These are phyloP conservation scores for Leccinum disarticulatum DNA, from an alignment of 768 basidiomycete genomes.

Conservation along the genomic window DNA sequence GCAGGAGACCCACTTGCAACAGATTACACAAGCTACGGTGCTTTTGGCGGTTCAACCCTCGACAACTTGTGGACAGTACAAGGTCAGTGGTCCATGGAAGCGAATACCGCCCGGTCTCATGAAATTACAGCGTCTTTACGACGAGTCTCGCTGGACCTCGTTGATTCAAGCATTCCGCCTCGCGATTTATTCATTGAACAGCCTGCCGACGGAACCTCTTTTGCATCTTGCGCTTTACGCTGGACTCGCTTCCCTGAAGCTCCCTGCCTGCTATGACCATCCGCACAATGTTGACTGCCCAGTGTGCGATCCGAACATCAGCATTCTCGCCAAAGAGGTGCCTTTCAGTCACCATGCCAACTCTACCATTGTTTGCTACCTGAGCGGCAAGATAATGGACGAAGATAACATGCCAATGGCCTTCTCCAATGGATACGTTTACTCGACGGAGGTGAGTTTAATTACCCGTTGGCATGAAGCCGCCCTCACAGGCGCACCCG, in stretches of 20 bases:
- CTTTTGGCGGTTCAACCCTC: constrained; percentile 73
- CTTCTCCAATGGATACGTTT: constrained; percentile 89
- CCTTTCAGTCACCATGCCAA: constrained; percentile 94
- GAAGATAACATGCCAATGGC: constrained; percentile 91
- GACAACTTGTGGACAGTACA: constrained; percentile 77
- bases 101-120: constrained; percentile 13
- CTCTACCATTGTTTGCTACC: constrained; percentile 89
- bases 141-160: constrained; percentile 70
- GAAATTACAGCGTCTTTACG: constrained; percentile 71
- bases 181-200: constrained; percentile 85
- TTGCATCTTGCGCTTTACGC: constrained; percentile 88
- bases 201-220: constrained; percentile 83
- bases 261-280: constrained; percentile 76
- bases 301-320: constrained; percentile 78
- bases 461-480: constrained; percentile 5
- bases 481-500: constrained; percentile 13
- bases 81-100: constrained; percentile 45
- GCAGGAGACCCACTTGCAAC: constrained; percentile 76
- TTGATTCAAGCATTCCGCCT: constrained; percentile 79
- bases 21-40: constrained; percentile 75
- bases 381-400: constrained; percentile 94
- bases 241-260: constrained; percentile 86
- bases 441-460: constrained; percentile 79
- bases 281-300: constrained; percentile 87
- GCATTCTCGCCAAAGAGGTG: constrained; percentile 78